Conservation (phyloP, 1,284 basidiomycete species). For the Moniliella sp. region DNA sequence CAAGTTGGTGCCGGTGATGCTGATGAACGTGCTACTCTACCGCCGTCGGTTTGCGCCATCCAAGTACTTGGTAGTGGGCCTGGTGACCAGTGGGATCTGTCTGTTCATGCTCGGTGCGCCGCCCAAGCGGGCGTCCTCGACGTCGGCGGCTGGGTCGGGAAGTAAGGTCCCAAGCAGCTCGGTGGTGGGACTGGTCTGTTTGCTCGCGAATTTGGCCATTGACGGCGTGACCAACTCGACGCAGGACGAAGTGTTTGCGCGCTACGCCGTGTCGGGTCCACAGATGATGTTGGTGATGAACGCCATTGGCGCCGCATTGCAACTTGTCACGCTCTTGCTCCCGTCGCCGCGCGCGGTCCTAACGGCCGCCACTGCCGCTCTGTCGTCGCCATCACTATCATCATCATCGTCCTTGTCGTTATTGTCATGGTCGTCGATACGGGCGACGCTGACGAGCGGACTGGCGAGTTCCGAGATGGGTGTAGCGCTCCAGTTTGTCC, state of each 20-base stretch:
- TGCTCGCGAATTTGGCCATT: conserved; percentile 63
- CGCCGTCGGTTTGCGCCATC: conserved; percentile 28
- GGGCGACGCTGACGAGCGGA: neutral
- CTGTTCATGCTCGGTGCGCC: conserved; percentile 60
- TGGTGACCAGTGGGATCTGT: conserved; percentile 73
- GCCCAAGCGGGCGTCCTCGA: conserved; percentile 37
- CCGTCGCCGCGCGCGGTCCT: conserved; percentile 43
- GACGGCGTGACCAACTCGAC: conserved; percentile 93
- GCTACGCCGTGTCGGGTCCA: conserved; percentile 53
- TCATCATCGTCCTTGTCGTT: no score
- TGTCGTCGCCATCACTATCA: no score
- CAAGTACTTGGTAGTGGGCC: conserved; percentile 30
- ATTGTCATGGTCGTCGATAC: no score
- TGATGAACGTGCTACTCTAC: conserved; percentile 58
- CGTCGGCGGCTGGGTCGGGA: conserved; percentile 41
- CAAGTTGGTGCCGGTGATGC: conserved; percentile 84
- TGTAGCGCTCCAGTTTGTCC: conserved; percentile 53
- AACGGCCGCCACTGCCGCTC: conserved; percentile 1
- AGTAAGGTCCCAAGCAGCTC: conserved; percentile 1
- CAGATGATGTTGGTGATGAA: conserved; percentile 99
- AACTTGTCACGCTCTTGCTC: conserved; percentile 38
- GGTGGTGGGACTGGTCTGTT: conserved; percentile 41
- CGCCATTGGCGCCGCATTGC: conserved; percentile 39
- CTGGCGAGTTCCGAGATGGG: conserved; percentile 40
- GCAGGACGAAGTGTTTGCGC: conserved; percentile 83